These are phyloP conservation scores for Lycium barbarum DNA, from an alignment of 257 asterid species.

Conservation along the genomic window DNA sequence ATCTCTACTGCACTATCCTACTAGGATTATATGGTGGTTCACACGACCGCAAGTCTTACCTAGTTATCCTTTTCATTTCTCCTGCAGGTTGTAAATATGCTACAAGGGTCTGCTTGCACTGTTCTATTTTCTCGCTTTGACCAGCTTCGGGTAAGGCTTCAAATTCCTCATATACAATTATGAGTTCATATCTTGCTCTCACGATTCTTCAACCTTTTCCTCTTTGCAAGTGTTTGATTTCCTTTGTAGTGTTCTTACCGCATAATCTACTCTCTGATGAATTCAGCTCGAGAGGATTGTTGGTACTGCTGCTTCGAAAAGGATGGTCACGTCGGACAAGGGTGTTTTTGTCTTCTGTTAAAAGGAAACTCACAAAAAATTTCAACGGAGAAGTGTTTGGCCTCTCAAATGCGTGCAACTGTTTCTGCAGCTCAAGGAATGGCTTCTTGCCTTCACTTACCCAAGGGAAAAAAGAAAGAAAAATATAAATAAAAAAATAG, in stretches of 20 bases:
- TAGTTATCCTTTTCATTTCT: slow-evolving; percentile 24
- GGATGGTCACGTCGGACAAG: slow-evolving; percentile 83
- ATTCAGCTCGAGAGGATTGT: slow-evolving; percentile 89
- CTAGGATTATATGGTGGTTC: not conserved
- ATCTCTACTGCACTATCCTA: not conserved
- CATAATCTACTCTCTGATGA: not conserved
- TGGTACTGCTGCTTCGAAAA: slow-evolving; percentile 77
- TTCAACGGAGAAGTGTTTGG: not conserved
- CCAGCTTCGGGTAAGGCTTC: slow-evolving; percentile 70
- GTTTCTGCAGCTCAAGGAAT: not conserved
- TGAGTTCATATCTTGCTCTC: not conserved
- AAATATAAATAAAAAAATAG: too few relatives aligned
- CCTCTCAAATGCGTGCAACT: not conserved
- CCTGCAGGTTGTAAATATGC: slow-evolving; percentile 81
- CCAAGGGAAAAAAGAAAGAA: too few relatives aligned
- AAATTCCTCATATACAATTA: not conserved
- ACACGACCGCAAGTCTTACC: not conserved
- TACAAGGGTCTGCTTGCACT: slow-evolving; percentile 86
- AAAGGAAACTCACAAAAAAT: not conserved
- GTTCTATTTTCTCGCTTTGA: slow-evolving; percentile 86
- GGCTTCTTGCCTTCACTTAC: not conserved
- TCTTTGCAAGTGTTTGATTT: not conserved
- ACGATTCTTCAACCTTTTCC: not conserved
- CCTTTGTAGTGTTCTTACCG: not conserved
- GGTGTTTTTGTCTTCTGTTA: slow-evolving; percentile 76